Evolutionary conservation across 192 early-diverging fungal species (phyloP), one percentile per base, ranked within the genome.

Genomic region (Coemansia sp.): DNA sequence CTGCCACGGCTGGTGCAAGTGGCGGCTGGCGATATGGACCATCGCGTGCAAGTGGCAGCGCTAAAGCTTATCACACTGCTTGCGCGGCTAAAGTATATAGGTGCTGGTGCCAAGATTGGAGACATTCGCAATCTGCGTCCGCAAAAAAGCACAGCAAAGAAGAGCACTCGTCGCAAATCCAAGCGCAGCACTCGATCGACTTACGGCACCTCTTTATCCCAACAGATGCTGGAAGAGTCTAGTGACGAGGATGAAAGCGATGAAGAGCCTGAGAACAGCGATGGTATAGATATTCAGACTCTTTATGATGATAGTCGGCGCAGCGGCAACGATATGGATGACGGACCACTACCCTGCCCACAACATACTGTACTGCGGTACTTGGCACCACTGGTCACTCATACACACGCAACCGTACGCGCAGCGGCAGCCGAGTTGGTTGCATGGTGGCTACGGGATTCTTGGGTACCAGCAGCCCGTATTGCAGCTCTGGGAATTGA

Each of bases 331-430:
- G 40, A 15, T 16, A 48, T 36, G 3, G 43, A 18, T 15, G 50
- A 23, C 0, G 45, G 38, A 5, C 65, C 87, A 19, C 65, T 93
- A n/a, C 81, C 82, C 5, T 84, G 85, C 38, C 82, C 78, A 8
- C 86, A 85, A 3, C 78, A 80, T 40, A 50, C 74, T 43, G 51
- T 47, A 0, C 53, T 78, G 57, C 75, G 67, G n/a, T 56, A 82
- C 9, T 50, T 95, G 19, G 68, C 86, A 21, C 75, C 81, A 16
- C 63, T 94, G 19, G 78, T 94, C n/a, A 85, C 88, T 56, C 85
- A 83, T 33, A 84, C 82, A 11, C 82, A 91, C 30, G 57, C 80
- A 14, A 76, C 82, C 49, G 78, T 92, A 21, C 83, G 92, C 6
- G 84, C 81, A 12, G 67, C 80, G 0, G 77, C 88, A 3, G 84